Conservation (phyloP, 306 rosid species). For the Vachellia collinsii region DNA sequence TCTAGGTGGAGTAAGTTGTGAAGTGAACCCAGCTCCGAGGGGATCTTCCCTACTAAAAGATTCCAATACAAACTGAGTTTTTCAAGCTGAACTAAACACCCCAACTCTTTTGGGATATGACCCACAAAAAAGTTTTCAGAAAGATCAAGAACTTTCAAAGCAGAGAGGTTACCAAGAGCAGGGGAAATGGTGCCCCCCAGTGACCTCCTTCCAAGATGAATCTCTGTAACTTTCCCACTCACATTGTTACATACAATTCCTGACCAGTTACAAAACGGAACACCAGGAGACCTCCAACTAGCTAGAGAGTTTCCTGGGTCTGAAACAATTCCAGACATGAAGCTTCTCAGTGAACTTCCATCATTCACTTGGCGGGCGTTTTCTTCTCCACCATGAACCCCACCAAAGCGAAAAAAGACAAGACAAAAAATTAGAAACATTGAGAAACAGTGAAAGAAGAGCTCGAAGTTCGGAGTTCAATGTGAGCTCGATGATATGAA, state of each 20-base stretch:
- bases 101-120: conserved; percentile 74
- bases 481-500: neutral
- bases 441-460: conserved; percentile 23
- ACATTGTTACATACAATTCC: conserved; percentile 74
- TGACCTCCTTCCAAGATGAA: conserved; percentile 70
- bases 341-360: conserved; percentile 60
- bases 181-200: conserved; percentile 75
- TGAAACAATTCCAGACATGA: conserved; percentile 69
- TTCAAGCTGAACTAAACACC: conserved; percentile 55
- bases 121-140: conserved; percentile 76
- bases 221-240: conserved; percentile 58
- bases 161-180: conserved; percentile 68
- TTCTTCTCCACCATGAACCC: conserved; percentile 38
- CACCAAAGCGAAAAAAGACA: conserved; percentile 31
- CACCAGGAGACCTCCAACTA: conserved; percentile 58
- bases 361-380: conserved; percentile 44
- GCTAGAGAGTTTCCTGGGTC: conserved; percentile 64
- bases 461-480: conserved; percentile 31
- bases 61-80: conserved; percentile 68
- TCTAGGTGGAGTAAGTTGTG: conserved; percentile 65
- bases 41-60: conserved; percentile 62
- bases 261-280: conserved; percentile 70
- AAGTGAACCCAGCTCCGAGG: conserved; percentile 66
- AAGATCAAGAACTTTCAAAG: conserved; percentile 71
- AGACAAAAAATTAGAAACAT: conserved; percentile 44